A percentile compares a stretch with the other conserved stretches of the same genome.
Conservation (phyloP, 1,139 yeast genomes). For the Pichia sp. region DNA sequence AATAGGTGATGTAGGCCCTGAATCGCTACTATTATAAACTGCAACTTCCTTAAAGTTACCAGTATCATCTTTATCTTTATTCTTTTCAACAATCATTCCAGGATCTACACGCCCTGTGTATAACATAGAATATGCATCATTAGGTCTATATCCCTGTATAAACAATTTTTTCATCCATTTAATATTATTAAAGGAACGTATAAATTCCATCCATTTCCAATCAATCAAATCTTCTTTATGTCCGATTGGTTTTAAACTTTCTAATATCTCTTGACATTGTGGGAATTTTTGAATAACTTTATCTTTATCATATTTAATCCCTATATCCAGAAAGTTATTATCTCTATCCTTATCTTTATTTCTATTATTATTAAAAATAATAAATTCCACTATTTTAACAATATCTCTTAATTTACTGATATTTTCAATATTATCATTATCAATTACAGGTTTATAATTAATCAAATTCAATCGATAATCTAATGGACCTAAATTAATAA, state of each 20-base stretch:
- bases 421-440: background rate
- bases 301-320: background rate
- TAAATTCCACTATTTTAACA: constrained; percentile 1
- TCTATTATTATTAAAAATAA: background rate
- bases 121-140: constrained; percentile 9
- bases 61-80: background rate
- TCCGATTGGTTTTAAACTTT: background rate
- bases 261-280: too few species aligned
- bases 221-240: constrained; percentile 1
- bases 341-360: background rate
- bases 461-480: constrained; percentile 18
- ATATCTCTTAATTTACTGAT: background rate
- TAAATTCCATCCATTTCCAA: constrained; percentile 12
- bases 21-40: background rate
- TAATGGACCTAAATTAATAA: constrained; percentile 17
- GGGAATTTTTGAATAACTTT: background rate
- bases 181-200: constrained; percentile 1
- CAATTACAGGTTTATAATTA: constrained; percentile 16
- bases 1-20: background rate
- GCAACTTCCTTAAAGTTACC: background rate
- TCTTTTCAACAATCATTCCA: background rate
- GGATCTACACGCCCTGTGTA: constrained; percentile 9
- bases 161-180: constrained; percentile 6
- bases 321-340: background rate
- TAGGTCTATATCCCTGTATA: constrained; percentile 9